Evolutionary conservation across 305 asterid species (phyloP), one percentile per base, ranked within the genome.

Genomic region (Solanum aculeatissimum): DNA sequence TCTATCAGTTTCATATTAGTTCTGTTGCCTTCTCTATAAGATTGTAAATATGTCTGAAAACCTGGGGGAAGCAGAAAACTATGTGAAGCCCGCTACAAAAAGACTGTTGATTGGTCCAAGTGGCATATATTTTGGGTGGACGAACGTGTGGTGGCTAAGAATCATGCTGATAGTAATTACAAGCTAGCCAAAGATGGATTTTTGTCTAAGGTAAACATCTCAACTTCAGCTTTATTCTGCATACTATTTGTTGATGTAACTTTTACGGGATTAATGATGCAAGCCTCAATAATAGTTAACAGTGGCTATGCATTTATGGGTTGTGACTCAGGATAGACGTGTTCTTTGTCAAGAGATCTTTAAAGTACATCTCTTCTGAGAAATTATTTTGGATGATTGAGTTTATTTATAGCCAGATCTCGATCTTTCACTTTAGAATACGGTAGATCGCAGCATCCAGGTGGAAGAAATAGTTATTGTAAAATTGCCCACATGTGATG

Each of bases 51-150:
- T 8, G 47, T 82, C 83, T 84, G 72, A 82, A 75, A 71, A 40
- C 84, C 70, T 53, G 55, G 49, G 11, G 27, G 84, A 18, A 85
- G 72, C 83, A 95, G 63, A 57, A n/a, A 57, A 57, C 63, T 57
- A n/a, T 57, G 27, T 57, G 63, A 57, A 9, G 27, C 25, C n/a
- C 97, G 95, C 1, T 93, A 92, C 43, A 85, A 83, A 84, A 92
- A 89, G 4, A 79, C 88, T 2, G 92, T 95, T 66, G 95, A 95
- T 86, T 95, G 97, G 97, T 88, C 97, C 74, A 94, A 93, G 83
- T 95, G 98, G 98, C 86, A 88, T 81, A 88, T 95, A 19, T 95
- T 94, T 87, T 94, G 98, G 98, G 91, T 93, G 86, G 98, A 95
- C 57, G 98, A 95, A 89, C 88, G 98, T 85, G 97, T 93, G 43